Evolutionary conservation across 352 stramenopile species (phyloP).

Genomic region (Phytophthora kernoviae): DNA sequence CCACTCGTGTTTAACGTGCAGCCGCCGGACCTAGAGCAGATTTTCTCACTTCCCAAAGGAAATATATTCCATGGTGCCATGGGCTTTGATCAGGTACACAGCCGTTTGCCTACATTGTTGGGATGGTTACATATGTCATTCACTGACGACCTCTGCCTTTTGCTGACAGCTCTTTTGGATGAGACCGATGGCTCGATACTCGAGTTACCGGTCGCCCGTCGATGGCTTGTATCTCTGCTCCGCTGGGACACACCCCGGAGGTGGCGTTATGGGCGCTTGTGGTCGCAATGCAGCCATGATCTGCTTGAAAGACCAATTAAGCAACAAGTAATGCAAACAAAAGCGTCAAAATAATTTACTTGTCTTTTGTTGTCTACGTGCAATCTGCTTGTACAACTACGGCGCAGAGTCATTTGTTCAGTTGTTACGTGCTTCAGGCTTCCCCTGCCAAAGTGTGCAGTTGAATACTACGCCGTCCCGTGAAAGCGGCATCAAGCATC

Average conservation of each 20-base stretch:
- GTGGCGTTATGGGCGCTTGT: conserved; percentile 91
- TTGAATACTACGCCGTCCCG: conserved; percentile 79
- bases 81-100: conserved; percentile 83
- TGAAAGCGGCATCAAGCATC: conserved; percentile 87
- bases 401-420: conserved; percentile 32
- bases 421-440: conserved; percentile 40
- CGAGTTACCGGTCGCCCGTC: conserved; percentile 84
- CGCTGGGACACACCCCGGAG: conserved; percentile 86
- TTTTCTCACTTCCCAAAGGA: conserved; percentile 86
- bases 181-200: conserved; percentile 82
- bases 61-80: conserved; percentile 93
- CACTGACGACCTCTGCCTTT: neutral
- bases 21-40: conserved; percentile 84
- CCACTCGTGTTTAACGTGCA: conserved; percentile 21
- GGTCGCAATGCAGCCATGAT: conserved; percentile 85
- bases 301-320: conserved; percentile 66
- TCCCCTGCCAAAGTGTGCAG: conserved; percentile 81
- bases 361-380: conserved; percentile 40
- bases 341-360: conserved; percentile 36
- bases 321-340: conserved; percentile 16
- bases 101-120: too few relatives aligned
- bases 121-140: too few relatives aligned
- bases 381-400: conserved; percentile 41
- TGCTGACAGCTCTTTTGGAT: conserved; percentile 81
- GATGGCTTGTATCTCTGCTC: conserved; percentile 85